phyloP scores from a whole-genome alignment of 352 stramenopile species.

The Phytophthora sansomeana region DNA sequence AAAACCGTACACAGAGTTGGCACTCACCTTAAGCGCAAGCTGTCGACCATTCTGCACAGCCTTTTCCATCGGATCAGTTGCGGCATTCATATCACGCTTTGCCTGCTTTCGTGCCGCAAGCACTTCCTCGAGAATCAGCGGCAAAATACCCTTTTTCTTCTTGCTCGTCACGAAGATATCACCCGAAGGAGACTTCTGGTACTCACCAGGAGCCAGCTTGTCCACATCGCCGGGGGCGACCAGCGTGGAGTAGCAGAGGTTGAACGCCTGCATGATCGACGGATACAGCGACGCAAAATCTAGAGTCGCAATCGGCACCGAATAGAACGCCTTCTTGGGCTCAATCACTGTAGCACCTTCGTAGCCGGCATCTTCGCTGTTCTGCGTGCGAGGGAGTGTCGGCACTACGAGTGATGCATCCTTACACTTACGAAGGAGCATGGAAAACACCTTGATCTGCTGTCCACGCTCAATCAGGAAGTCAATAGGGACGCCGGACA shows the following conservation, averaged over 20 bases:
- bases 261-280: conserved; percentile 99
- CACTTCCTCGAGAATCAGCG: conserved; percentile 99
- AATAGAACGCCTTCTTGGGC: conserved; percentile 99
- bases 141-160: conserved; percentile 98
- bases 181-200: conserved; percentile 95
- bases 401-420: conserved; percentile 96
- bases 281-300: conserved; percentile 99
- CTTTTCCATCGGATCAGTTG: conserved; percentile 98
- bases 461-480: conserved; percentile 98
- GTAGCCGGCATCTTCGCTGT: conserved; percentile 91
- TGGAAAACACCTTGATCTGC: conserved; percentile 99
- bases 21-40: conserved; percentile 96
- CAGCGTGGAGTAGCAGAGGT: conserved; percentile 99
- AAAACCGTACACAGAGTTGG: conserved; percentile 99
- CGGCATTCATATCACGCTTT: conserved; percentile 99
- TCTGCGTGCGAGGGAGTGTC: conserved; percentile 92
- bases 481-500: conserved; percentile 97
- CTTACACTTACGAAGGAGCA: conserved; percentile 98
- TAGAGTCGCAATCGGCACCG: conserved; percentile 98
- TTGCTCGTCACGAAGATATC: conserved; percentile 96
- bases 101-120: conserved; percentile 96
- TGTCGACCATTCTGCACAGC: conserved; percentile 99
- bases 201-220: conserved; percentile 75
- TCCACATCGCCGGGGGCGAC: conserved; percentile 78
- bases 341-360: conserved; percentile 99